A percentile compares a stretch with the other conserved stretches of the same genome.
Evolutionary conservation across 192 early-diverging fungal species (phyloP).

Genomic region (Dissophora ornata): DNA sequence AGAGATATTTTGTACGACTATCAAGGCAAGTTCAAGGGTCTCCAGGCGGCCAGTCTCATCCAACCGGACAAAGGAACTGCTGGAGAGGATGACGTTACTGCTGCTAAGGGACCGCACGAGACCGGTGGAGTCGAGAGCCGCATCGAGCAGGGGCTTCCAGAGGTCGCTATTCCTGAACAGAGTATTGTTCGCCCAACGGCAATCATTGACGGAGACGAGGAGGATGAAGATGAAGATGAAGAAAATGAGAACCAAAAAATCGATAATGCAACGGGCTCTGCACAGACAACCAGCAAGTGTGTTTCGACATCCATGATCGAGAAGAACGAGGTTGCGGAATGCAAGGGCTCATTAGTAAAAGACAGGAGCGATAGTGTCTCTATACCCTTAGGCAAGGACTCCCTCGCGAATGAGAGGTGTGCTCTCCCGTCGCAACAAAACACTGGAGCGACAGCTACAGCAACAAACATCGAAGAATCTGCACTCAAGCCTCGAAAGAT

Average conservation of each 20-base stretch:
- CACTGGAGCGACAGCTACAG: neutral
- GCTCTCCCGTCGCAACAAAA: too few species aligned
- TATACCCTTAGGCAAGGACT: neutral
- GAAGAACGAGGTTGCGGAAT: neutral
- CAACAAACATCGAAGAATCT: too few species aligned
- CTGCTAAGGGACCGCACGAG: neutral
- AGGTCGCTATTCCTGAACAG: conserved; percentile 19
- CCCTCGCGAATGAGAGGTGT: neutral
- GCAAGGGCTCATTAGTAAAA: conserved; percentile 1
- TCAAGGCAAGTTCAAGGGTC: conserved; percentile 40
- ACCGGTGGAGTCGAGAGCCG: neutral
- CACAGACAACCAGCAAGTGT: too few species aligned
- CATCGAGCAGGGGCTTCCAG: conserved; percentile 29
- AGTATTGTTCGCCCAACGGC: conserved; percentile 17
- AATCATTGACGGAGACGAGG: neutral
- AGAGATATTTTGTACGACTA: conserved; percentile 69
- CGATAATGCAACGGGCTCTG: too few species aligned
- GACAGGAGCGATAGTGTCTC: neutral
- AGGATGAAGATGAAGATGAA: neutral
- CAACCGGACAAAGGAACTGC: neutral
- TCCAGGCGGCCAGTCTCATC: neutral
- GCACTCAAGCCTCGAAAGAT: too few species aligned
- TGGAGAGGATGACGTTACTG: neutral
- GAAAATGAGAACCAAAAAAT: neutral
- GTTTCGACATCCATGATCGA: too few species aligned